These are phyloP conservation scores for Exophiala spinifera DNA, from an alignment of 2,329 filamentous ascomycete genomes.

Conservation along the genomic window DNA sequence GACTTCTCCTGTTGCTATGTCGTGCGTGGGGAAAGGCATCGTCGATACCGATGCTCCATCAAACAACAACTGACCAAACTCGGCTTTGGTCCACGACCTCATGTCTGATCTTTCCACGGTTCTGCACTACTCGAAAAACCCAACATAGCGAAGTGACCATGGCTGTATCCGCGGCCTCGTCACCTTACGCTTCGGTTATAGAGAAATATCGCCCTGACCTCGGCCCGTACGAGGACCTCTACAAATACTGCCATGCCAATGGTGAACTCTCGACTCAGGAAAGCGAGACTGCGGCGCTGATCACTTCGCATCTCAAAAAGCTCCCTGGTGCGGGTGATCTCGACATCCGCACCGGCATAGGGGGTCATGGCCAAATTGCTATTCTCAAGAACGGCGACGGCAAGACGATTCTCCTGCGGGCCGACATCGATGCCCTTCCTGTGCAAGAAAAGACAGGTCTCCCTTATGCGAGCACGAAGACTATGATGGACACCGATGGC, in stretches of 20 bases:
- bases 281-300: constrained; percentile 48
- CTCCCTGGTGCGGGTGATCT: constrained; percentile 22
- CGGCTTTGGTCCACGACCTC: neutral
- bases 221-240: constrained; percentile 51
- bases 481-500: constrained; percentile 48
- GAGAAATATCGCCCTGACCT: constrained; percentile 42
- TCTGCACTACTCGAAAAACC: too few species aligned
- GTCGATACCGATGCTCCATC: neutral
- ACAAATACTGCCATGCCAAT: constrained; percentile 58
- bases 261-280: constrained; percentile 61
- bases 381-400: constrained; percentile 44
- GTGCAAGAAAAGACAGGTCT: constrained; percentile 48
- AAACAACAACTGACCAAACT: neutral
- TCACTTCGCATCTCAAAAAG: constrained; percentile 43
- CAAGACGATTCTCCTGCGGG: constrained; percentile 46
- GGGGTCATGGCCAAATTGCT: constrained; percentile 45
- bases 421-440: constrained; percentile 52
- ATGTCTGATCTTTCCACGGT: too few species aligned
- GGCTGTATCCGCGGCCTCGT: neutral
- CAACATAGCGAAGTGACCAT: neutral
- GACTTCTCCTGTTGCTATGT: constrained; percentile 13
- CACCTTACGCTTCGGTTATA: constrained; percentile 28
- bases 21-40: neutral
- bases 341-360: constrained; percentile 45
- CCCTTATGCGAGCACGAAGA: constrained; percentile 46